A percentile compares a stretch with the other conserved stretches of the same genome.
These are phyloP conservation scores for Aspergillus bertholletiae DNA, from an alignment of 495 filamentous ascomycete species.

Conservation along the genomic window DNA sequence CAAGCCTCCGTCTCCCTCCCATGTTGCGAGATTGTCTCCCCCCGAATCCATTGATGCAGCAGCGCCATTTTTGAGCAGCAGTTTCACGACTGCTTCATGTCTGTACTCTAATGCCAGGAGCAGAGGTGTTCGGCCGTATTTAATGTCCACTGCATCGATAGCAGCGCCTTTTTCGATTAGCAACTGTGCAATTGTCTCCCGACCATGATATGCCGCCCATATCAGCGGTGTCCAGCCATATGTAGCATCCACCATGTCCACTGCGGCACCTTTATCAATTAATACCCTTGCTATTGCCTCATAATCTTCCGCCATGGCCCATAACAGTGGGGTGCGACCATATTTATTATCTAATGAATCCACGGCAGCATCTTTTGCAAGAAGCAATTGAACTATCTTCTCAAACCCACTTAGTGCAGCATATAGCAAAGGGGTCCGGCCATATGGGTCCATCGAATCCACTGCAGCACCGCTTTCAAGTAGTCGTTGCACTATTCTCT, in stretches of 20 bases:
- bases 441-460: background rate
- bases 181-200: too few species aligned
- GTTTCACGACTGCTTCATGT: background rate
- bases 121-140: too few species aligned
- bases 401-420: background rate
- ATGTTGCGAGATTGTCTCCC: background rate
- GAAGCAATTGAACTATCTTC: background rate
- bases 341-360: background rate
- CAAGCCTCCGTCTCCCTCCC: background rate
- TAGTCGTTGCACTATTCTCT: background rate
- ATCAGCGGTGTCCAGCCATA: background rate
- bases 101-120: background rate
- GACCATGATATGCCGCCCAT: too few species aligned
- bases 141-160: too few species aligned
- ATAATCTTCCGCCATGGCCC: too few species aligned
- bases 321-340: background rate
- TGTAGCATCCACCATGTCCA: background rate
- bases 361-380: background rate
- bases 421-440: background rate
- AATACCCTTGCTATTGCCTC: too few species aligned
- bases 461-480: background rate
- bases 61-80: background rate
- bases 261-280: too few species aligned
- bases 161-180: too few species aligned
- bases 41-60: too few species aligned